These are phyloP conservation scores for Claviceps pazoutovae DNA, from an alignment of 2,329 filamentous ascomycete species.

Conservation along the genomic window DNA sequence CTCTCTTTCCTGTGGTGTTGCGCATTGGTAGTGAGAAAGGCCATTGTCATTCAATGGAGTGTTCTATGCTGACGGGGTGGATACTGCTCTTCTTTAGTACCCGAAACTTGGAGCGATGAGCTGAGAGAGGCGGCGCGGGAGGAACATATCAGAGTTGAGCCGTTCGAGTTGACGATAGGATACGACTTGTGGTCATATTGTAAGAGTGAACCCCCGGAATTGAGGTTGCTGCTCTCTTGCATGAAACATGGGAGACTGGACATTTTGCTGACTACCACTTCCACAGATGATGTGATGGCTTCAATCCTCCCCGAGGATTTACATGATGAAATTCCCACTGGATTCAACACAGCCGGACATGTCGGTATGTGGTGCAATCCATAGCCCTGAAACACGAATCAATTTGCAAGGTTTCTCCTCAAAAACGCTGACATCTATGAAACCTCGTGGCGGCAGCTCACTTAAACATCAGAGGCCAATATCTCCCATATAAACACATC, in stretches of 20 bases:
- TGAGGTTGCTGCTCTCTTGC: neutral
- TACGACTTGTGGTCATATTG: slow-evolving; percentile 82
- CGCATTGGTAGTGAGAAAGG: too few species aligned
- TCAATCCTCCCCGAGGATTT: slow-evolving; percentile 69
- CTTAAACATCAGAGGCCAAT: slow-evolving; percentile 74
- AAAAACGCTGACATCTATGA: slow-evolving; percentile 1
- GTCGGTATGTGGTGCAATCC: slow-evolving; percentile 42
- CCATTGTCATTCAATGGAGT: neutral
- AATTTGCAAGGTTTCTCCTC: neutral
- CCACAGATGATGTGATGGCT: slow-evolving; percentile 62
- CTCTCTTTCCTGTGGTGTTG: neutral
- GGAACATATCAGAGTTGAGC: slow-evolving; percentile 56
- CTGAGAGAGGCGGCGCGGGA: slow-evolving; percentile 54
- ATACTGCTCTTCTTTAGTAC: slow-evolving; percentile 16
- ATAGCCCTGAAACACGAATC: neutral
- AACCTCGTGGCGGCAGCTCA: slow-evolving; percentile 43
- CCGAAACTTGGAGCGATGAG: slow-evolving; percentile 61
- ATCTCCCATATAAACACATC: slow-evolving; percentile 71
- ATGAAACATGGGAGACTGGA: neutral
- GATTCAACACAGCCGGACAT: slow-evolving; percentile 82
- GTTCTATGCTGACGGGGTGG: neutral
- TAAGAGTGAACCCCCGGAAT: slow-evolving; percentile 24
- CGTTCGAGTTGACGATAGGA: slow-evolving; percentile 61
- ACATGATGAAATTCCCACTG: slow-evolving; percentile 67
- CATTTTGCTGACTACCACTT: neutral